Evolutionary conservation across 202 grass and related monocot species (phyloP).

Genomic region (Saccharum hybrid): DNA sequence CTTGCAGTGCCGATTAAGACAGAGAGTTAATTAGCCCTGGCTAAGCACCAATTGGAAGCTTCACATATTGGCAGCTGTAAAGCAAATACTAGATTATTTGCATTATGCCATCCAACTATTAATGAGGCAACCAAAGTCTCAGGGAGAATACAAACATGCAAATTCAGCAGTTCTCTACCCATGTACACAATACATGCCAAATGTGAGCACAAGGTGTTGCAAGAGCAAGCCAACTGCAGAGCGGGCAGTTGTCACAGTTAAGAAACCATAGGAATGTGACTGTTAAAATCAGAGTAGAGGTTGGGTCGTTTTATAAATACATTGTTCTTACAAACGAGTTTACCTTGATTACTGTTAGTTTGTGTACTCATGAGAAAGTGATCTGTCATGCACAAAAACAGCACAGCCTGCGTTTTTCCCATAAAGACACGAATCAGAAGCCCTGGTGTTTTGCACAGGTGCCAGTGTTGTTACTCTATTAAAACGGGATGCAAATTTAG

Average conservation of each 20-base stretch:
- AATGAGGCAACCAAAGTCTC: background rate
- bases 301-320: background rate
- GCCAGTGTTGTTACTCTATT: no score
- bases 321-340: background rate
- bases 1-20: background rate
- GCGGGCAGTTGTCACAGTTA: background rate
- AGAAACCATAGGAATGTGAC: background rate
- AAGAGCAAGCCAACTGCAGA: background rate
- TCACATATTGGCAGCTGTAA: background rate
- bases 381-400: background rate
- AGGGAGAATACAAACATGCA: background rate
- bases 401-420: background rate
- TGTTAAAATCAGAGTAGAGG: background rate
- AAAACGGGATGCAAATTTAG: no score
- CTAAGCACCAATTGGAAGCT: background rate
- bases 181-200: background rate
- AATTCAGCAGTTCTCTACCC: background rate
- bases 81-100: background rate
- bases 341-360: conserved; percentile 4
- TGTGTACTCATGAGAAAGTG: background rate
- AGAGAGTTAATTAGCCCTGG: background rate
- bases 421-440: background rate
- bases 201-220: background rate
- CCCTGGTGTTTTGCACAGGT: no score
- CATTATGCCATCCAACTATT: background rate